Base-by-base conservation (phyloP, 78 protist genomes). In the Dictyostelium citrinum region DNA sequence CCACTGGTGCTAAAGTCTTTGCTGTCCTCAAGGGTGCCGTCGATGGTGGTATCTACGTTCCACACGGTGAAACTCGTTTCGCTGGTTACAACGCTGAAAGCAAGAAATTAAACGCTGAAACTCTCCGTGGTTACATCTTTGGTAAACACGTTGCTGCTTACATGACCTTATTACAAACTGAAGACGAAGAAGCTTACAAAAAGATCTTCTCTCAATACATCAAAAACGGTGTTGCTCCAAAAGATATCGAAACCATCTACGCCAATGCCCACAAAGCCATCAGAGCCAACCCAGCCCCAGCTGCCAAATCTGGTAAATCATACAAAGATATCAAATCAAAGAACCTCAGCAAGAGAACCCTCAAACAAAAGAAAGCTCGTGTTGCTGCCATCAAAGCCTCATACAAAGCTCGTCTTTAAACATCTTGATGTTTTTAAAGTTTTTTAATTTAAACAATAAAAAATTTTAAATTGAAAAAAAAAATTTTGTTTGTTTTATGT, bases 21-120 rank as follows among this genome's bases (percentile, higher is more conserved):
- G 93, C 94, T 45, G 94, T 90, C 93, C 27, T 95, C 80, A 95
- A 95, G 98, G 99, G 99, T 71, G 99, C 99, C 49, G 91, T 90
- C 41, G 99, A 99, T 86, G 99, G 99, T 72, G 99, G 99, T 70
- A 79, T 99, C 41, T 33, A 90, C 91, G 55, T 99, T 49, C 99
- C 99, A 81, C 99, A 99, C 98, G 49, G n/a, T 55, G 95, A 83
- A 76, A 97, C 96, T 91, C 95, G 99, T 79, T 97, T 98, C 98
- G 98, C 98, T 41, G 99, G 99, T 79, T 99, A 90, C 98, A 80
- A 93, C 92, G 71, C 35, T 43, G 97, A 97, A 82, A 51, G 82
- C 64, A 86, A 91, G 90, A 81, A 91, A 83, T 61, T 90, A 83
- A 96, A 98, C 90, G 93, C 99, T 22, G 98, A 97, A 93, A 91